Base-by-base conservation (phyloP, 768 basidiomycete genomes). In the Pleurotus djamor region DNA sequence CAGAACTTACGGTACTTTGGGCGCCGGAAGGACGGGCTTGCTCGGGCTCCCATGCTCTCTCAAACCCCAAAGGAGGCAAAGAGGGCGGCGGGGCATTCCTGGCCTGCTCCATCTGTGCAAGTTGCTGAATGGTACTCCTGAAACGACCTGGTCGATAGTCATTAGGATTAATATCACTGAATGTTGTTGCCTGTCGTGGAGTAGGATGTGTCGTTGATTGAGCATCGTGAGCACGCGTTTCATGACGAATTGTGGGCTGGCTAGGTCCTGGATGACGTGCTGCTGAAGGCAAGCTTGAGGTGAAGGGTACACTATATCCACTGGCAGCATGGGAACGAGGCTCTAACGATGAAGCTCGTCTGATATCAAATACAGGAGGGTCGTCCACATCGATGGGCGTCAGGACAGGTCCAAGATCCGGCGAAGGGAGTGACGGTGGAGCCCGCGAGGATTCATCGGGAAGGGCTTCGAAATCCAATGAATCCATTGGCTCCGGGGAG, bases 101-200 rank as follows among this genome's bases (percentile, higher is more conserved):
- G 37, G 51, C 48, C 21, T 47, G 50, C 55, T 64, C 67, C 59
- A 62, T 62, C 52, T 60, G 65, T 4, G 59, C 55, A 47, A 61
- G 59, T 38, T 77, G 71, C 57, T 78, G 75, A 60, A 84, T 69
- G 2, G 82, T 81, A 52, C 78, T 78, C 32, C 80, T 68, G 70
- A 82, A 82, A 1, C 79, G 78, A 4, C 82, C 81, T 47, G 80
- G 76, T 7, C 73, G 72, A 62, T 77, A 79, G 1, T 71, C 66
- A 10, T 73, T 68, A 0, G 76, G 71, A 62, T 79, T 68, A 10
- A 78, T 61, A 38, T 63, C 59, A 16, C 65, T 60, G 37, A 58
- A 59, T 7, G 64, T 48, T n/a, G 63, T 49, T 43, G 21, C 38
- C 54, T 32, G 37, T 21, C 38, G 16, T n/a, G 41, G 37, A 41